Conservation (phyloP, 805 yeast species). For the Wickerhamomyces bovis region DNA sequence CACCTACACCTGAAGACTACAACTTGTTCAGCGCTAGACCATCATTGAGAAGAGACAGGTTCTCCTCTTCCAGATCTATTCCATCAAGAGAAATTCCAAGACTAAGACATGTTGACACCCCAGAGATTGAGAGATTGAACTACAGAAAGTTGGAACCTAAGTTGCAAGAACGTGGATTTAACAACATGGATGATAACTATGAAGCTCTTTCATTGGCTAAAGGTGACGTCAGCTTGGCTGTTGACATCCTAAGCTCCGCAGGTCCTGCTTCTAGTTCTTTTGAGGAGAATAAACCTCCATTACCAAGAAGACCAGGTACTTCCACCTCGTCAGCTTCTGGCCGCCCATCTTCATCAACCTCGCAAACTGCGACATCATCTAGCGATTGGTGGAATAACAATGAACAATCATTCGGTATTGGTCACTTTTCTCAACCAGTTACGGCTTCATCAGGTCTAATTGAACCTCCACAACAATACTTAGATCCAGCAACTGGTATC, state of each 20-base stretch:
- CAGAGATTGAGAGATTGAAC: constrained; percentile 46
- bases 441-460: constrained; percentile 22
- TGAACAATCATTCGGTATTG: constrained; percentile 14
- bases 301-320: constrained; percentile 32
- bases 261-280: constrained; percentile 34
- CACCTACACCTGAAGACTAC: constrained; percentile 26
- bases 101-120: constrained; percentile 45
- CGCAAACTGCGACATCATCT: constrained; percentile 2
- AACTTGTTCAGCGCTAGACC: constrained; percentile 6
- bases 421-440: constrained; percentile 4
- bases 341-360: constrained; percentile 4
- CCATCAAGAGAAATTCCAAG: constrained; percentile 28
- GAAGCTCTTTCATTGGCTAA: constrained; percentile 57
- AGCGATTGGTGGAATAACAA: constrained; percentile 19
- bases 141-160: constrained; percentile 43
- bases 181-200: constrained; percentile 47
- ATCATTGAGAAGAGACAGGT: constrained; percentile 1
- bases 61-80: constrained; percentile 13
- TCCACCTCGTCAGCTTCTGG: constrained; percentile 2
- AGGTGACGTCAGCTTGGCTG: constrained; percentile 57
- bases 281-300: constrained; percentile 42
- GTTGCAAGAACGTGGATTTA: constrained; percentile 50
- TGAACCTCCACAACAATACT: constrained; percentile 57
- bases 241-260: constrained; percentile 41
- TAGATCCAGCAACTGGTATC: constrained; percentile 68